These are phyloP conservation scores for Gynochthodes officinalis DNA, from an alignment of 257 asterid species.

Conservation along the genomic window DNA sequence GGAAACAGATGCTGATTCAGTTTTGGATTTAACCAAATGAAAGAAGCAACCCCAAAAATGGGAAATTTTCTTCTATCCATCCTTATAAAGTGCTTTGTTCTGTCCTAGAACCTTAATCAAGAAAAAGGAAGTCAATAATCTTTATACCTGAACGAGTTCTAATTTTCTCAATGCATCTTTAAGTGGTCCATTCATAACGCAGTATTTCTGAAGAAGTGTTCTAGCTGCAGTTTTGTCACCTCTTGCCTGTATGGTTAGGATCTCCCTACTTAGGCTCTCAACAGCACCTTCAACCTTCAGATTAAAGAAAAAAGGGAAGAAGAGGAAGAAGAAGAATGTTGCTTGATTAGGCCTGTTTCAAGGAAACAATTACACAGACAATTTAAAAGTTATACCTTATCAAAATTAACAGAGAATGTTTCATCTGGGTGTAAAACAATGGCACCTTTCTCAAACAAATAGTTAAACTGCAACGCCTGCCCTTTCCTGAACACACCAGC, in stretches of 20 bases:
- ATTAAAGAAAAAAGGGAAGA: neutral
- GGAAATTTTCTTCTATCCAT: neutral
- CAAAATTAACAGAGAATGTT: conserved; percentile 73
- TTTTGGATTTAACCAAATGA: neutral
- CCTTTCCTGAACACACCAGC: conserved; percentile 64
- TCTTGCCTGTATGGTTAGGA: conserved; percentile 81
- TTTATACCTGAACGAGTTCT: conserved; percentile 59
- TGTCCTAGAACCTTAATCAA: neutral
- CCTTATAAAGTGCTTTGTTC: neutral
- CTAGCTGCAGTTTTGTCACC: conserved; percentile 78
- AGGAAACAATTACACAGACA: neutral
- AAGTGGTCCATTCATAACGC: conserved; percentile 55
- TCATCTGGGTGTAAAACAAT: conserved; percentile 52
- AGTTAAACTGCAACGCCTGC: conserved; percentile 91
- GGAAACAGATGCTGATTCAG: neutral
- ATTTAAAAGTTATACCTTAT: conserved; percentile 50
- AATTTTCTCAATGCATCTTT: conserved; percentile 61
- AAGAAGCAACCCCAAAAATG: neutral
- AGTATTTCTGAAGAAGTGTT: conserved; percentile 53
- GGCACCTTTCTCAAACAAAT: conserved; percentile 77
- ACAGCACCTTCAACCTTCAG: conserved; percentile 74
- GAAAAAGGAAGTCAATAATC: neutral
- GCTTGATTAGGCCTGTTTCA: conserved; percentile 4
- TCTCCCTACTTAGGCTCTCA: conserved; percentile 81
- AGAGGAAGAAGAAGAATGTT: neutral